Base-by-base conservation (phyloP, 257 asterid genomes). In the Striga asiatica region DNA sequence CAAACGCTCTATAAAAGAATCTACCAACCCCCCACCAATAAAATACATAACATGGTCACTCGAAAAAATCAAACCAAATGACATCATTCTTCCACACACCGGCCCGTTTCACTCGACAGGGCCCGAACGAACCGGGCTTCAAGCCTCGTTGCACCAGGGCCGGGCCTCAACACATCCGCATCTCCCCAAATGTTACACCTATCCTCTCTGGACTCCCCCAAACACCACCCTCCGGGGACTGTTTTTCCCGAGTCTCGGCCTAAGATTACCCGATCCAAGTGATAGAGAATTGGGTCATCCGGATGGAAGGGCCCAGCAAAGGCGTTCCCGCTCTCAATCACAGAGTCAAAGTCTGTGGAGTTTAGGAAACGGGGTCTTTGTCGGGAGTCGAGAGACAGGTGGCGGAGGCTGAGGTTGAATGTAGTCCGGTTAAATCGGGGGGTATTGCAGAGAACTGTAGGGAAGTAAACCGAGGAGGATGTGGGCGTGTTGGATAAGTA, bases 161-260 rank as follows among this genome's bases (percentile, higher is more conserved):
- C 85, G 24, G 98, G 98, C 61, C 69, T 76, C 76, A 91, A 70
- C 50, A 87, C 84, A 22, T 79, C 77, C 4, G 93, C 85, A 50
- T 91, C 98, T 34, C 95, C 98, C 97, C 95, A 92, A 21, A 73
- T 54, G 22, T 61, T 16, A 70, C 97, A 92, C 13, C 25, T 47
- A 41, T 74, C 78, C 13, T 60, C 61, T 14, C 23, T 56, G 42
- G 74, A 19, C 3, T 78, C 80, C 7, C 89, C 98, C 46, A 91
- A 70, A 70, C 98, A 91, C 98, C 98, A 91, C 11, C 98, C 98
- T 20, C 97, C 95, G 0, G 94, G 81, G 10, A 77, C 88, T 0
- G 89, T 79, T 49, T 71, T 66, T 21, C 65, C 76, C 7, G 76
- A 76, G 12, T 31, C 42, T 18, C 89, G 77, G 20, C 49, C 70